Base-by-base conservation (phyloP, 1,139 yeast species). In the Tardiomyces digboiensis region DNA sequence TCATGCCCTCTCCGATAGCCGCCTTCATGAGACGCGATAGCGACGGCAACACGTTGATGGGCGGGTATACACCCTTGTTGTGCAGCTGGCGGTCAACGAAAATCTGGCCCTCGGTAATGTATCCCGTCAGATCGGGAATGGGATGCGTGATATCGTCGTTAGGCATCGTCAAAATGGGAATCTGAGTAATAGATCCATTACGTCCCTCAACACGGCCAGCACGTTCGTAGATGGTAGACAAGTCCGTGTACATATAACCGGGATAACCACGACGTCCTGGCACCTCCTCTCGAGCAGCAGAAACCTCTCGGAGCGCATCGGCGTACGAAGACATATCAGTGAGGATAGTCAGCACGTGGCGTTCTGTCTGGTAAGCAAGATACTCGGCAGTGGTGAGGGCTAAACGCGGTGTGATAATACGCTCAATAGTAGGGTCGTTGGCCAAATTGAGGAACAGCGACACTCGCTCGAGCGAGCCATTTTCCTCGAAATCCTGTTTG, bases 251-350 rank as follows among this genome's bases (percentile, higher is more conserved):
- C 99, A 91, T 91, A 70, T 91, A 91, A 84, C 99, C 99, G 52
- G 99, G 99, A 71, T 91, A 91, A 75, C 99, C 99, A 81, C 99
- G 88, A 79, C 99, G 88, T 76, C 99, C 99, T 62, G 99, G 99
- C 41, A 91, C 99, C 73, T 91, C 99, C 73, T 91, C 99, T 77
- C 99, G 86, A 43, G 99, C 99, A 50, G 99, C 98, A 49, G 97
- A 88, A 44, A 91, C 98, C 74, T 91, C 99, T 80, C 99, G 89
- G 64, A 91, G 76, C 38, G 99, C 99, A 68, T 91, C 99, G 36
- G 99, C 99, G 66, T 91, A 91, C 16, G 98, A 91, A 21, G 97
- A 87, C 99, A 91, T 91, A 73, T 91, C 99, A 46, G 99, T 93
- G 64, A 91, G 78, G 61, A 91, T 91, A 46, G 97, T 93, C 70